Base-by-base conservation (phyloP, 306 rosid genomes). In the Quercus berberidifolia region DNA sequence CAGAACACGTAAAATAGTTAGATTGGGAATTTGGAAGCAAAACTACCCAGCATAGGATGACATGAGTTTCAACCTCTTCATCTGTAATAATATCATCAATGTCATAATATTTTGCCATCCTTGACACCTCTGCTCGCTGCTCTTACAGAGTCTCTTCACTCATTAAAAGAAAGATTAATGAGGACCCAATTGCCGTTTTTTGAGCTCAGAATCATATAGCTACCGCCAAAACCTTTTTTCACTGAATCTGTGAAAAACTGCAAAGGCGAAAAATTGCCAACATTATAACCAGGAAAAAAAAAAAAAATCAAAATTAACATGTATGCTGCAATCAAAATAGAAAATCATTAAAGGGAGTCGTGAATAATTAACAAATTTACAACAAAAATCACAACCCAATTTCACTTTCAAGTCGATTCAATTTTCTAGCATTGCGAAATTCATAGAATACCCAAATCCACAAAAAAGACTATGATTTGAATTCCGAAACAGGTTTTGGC, bases 41-140 rank as follows among this genome's bases (percentile, higher is more conserved):
- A 3, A 35, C 33, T 21, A 12, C 55, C 15, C 6, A 41, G 51
- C 52, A 73, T 55, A 31, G 20, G 13, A 52, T 63, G 70, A 59
- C 69, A 31, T 13, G 18, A 43, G 70, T 77, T 62, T 62, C 57
- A 69, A 91, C 99, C 96, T 92, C 94, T 86, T 90, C 97, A 76
- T 92, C 98, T 2, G 90, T 84, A 49, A 91, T 69, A 83, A 95
- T 92, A 82, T 92, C 99, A 76, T 90, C 91, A 74, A 92, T 80
- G 83, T 92, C 95, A 81, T 90, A 95, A 88, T 92, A 95, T 71
- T 79, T 90, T 56, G 89, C 89, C 98, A 90, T 95, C 78, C 78
- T 18, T 51, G 33, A 35, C 75, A 54, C 49, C 73, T 63, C 74
- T 30, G 38, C 82, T 74, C 71, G 76, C 64, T 73, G 60, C 82